phyloP scores from a whole-genome alignment of 2,329 filamentous ascomycete genomes.

The Aspergillus persii region DNA sequence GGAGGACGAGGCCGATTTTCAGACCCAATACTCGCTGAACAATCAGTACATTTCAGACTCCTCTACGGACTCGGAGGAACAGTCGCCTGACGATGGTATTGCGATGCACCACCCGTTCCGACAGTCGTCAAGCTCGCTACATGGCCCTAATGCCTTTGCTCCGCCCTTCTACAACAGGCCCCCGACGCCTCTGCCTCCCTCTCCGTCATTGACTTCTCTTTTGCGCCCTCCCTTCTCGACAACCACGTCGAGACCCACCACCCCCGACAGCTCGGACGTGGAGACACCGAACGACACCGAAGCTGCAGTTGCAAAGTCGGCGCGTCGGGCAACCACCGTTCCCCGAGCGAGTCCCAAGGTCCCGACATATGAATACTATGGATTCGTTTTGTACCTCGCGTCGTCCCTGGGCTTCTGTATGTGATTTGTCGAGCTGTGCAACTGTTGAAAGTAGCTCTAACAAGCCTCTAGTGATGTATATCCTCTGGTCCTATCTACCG shows the following conservation, averaged over 20 bases:
- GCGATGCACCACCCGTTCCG: constrained; percentile 38
- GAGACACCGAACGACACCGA: constrained; percentile 65
- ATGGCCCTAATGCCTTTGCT: constrained; percentile 53
- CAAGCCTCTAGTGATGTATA: constrained; percentile 52
- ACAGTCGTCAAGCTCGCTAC: constrained; percentile 41
- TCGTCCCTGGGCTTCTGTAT: constrained; percentile 76
- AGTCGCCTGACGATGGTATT: constrained; percentile 27
- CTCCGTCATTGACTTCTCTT: constrained; percentile 86
- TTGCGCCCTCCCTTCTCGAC: constrained; percentile 68
- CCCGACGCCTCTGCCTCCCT: constrained; percentile 90
- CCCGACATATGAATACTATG: constrained; percentile 99
- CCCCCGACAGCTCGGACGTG: constrained; percentile 86
- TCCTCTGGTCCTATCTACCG: constrained; percentile 86
- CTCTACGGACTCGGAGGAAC: constrained; percentile 33
- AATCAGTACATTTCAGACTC: constrained; percentile 38
- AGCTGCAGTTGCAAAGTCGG: constrained; percentile 60
- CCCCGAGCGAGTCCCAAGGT: constrained; percentile 87
- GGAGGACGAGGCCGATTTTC: constrained; percentile 45
- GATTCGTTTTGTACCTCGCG: constrained; percentile 93
- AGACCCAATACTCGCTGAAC: constrained; percentile 45
- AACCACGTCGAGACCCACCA: constrained; percentile 81
- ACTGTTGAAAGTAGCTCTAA: constrained; percentile 1
- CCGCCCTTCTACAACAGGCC: constrained; percentile 97
- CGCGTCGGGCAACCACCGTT: constrained; percentile 60
- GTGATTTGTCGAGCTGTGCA: constrained; percentile 28